Evolutionary conservation across 2,329 filamentous ascomycete genomes (phyloP), one percentile per base, ranked within the genome.

Genomic region (Geoglossum cookeanum): DNA sequence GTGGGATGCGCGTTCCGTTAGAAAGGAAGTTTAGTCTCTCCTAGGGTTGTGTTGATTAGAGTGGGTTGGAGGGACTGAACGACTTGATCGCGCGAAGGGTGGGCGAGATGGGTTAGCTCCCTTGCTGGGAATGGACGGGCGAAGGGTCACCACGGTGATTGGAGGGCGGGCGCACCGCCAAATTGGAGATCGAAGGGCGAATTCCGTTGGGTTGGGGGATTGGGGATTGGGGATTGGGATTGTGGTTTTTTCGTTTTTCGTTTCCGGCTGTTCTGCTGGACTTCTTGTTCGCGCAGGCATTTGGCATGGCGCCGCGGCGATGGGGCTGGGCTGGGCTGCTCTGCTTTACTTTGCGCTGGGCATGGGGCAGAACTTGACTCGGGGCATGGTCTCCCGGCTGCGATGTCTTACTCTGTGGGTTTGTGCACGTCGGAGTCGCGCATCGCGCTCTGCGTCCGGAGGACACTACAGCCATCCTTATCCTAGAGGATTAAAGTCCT

Each of bases 371-470:
- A 22, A 33, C 48, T 22, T 52, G 29, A 15, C 48, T 32, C 15
- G 48, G 48, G 48, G 27, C 48, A 52, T 52, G 48, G 48, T 32
- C 29, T 52, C 27, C 48, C 48, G 48, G 27, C 27, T 22, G 15
- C 27, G 48, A 52, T 52, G 48, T 52, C 48, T 52, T 52, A 52
- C 27, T 32, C 33, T 37, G 33, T 52, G 11, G 48, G 48, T 17
- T 52, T 52, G 48, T 52, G 48, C 48, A 30, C 48, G 48, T 52
- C 48, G 48, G 48, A 52, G 48, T 52, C 48, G 48, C 48, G 48
- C 48, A 52, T 52, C 48, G 27, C 29, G 27, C 48, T 5, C 48
- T 7, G 27, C 29, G 27, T 15, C 47, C 3, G 6, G 5, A 27
- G 29, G 47, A 11, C 7, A 49, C 6, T 47, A 47, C 22, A 27